Conservation (phyloP, 345 rosid genomes). For the Arabidopsis suecica region DNA sequence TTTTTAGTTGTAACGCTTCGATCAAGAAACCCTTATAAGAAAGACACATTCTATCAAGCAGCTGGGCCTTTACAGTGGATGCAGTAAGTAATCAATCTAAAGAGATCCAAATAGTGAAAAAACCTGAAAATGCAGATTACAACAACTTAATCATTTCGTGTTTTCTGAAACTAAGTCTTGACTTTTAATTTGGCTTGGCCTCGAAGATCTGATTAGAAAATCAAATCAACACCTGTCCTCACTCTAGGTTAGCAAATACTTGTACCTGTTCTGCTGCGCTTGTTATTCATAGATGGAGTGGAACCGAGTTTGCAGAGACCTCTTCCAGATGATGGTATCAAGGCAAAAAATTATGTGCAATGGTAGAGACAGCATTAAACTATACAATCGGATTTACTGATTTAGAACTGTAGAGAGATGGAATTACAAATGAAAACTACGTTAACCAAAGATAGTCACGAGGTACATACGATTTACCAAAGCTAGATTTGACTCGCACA, state of each 20-base stretch:
- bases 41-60: neutral
- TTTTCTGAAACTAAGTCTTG: neutral
- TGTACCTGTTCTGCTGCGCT: neutral
- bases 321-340: neutral
- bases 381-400: neutral
- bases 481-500: neutral
- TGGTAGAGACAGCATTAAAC: neutral
- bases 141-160: neutral
- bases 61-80: neutral
- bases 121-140: neutral
- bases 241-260: neutral
- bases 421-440: neutral
- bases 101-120: neutral
- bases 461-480: conserved; percentile 9
- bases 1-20: neutral
- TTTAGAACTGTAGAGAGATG: neutral
- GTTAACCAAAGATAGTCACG: neutral
- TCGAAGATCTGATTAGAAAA: too few species aligned
- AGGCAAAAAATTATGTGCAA: neutral
- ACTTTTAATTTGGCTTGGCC: neutral
- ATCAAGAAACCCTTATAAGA: neutral
- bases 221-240: neutral
- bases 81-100: neutral
- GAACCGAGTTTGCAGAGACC: neutral
- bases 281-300: neutral